Evolutionary conservation across 2,329 filamentous ascomycete species (phyloP), one percentile per base, ranked within the genome.

Genomic region (Alternaria dauci): DNA sequence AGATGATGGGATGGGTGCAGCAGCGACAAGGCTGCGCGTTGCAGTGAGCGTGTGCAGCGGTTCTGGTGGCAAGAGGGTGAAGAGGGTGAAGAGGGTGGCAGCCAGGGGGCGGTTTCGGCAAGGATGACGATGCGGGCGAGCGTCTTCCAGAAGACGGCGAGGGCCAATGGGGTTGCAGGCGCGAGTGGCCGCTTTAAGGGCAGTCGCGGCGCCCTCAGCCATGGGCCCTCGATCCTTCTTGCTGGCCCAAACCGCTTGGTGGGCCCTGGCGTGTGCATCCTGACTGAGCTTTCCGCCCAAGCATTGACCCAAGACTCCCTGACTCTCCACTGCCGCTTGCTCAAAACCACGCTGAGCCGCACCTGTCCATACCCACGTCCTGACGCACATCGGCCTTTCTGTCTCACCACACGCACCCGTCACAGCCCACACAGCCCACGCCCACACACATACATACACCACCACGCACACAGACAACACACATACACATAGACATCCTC

Each of bases 331-430:
- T 36, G 43, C 48, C 54, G 62, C 64, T 69, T 68, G 61, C 74
- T 77, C 75, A 76, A 76, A 77, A 76, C 72, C 72, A 75, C 71
- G 69, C 73, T 69, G 73, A 76, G 75, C 72, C 75, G 74, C 73
- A 73, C 71, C 61, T 64, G 50, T 50, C 57, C 38, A 50, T 55
- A 59, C 64, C 61, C 60, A 63, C 64, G 66, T 63, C 55, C 66
- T 61, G 60, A 60, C 56, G 61, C 67, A 53, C 41, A 62, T 58
- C 50, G 62, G 55, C 61, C 65, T 54, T 42, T 28, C 58, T 63
- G 69, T 72, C 69, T 72, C 68, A 70, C 68, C 47, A 61, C 47
- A 61, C 65, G 54, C 52, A 61, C 44, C 47, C 66, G 51, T 55
- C 61, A 60, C 52, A 58, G 55, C 60, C 60, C 48, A 30, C 43